Evolutionary conservation across 768 basidiomycete species (phyloP), one percentile per base, ranked within the genome.

Genomic region (Grammothele lineata): DNA sequence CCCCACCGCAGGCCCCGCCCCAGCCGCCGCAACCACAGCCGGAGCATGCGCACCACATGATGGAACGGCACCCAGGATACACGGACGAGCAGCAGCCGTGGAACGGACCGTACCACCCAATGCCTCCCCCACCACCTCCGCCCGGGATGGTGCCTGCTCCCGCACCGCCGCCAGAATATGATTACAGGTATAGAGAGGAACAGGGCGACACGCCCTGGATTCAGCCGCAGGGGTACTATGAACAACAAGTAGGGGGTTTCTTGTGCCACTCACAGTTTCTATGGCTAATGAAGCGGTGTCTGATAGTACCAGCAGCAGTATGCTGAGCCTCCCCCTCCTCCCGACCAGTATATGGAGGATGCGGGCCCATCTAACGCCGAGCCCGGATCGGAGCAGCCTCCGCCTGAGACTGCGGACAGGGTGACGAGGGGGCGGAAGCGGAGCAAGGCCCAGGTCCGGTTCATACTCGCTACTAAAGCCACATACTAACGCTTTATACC

Each of bases 391-490:
- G 65, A 78, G 4, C 57, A 65, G 6, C 26, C 57, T 11, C 45
- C 51, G 15, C 25, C 54, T 6, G 55, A 56, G 22, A 41, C 45
- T 7, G 30, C 48, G 27, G 58, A 67, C 2, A 79, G 79, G 33
- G 76, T 75, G 58, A 60, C 73, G 18, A 74, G 85, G 25, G 85
- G 85, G 25, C 79, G 87, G 36, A 90, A 86, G 60, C 81, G 85
- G 6, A 75, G 69, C 35, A 78, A 87, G 19, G 69, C 73, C 14
- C 77, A 79, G 69, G 85, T 75, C 52, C 12, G 35, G 7, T 14
- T 30, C 27, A 7, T 30, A 14, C 17, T 36, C 17, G 7, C 6
- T 36, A 8, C 17, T n/a, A 8, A 6, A 17, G 35, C 14, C 14
- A 17, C 35, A 36, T 36, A 36, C 35, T n/a, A n/a, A n/a, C 35